A percentile compares a stretch with the other conserved stretches of the same genome.
These are phyloP conservation scores for Boletus mariae DNA, from an alignment of 1,284 basidiomycete genomes.

Conservation along the genomic window DNA sequence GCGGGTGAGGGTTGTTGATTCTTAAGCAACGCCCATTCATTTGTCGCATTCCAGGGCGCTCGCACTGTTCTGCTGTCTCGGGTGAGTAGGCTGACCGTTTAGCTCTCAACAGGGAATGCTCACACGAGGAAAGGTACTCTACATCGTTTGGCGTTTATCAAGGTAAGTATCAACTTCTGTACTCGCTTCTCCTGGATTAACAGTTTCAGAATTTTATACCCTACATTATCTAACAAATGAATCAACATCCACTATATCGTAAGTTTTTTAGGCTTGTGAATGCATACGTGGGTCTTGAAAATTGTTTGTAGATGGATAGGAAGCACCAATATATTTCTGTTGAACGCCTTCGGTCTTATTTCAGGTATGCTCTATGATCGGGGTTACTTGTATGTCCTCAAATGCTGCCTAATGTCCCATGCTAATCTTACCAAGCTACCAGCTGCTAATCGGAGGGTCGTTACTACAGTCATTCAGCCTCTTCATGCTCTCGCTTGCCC, in stretches of 20 bases:
- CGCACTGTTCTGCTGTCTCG: slow-evolving; percentile 23
- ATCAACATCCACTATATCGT: slow-evolving; percentile 30
- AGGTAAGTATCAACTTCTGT: slow-evolving; percentile 18
- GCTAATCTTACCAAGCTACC: slow-evolving; percentile 20
- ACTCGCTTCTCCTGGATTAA: not conserved
- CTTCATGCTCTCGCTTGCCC: slow-evolving; percentile 30
- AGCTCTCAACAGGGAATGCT: not conserved
- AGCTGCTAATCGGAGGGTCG: slow-evolving; percentile 27
- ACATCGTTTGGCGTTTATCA: slow-evolving; percentile 30
- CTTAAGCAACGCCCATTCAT: too few relatives aligned
- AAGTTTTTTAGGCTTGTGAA: slow-evolving; percentile 1
- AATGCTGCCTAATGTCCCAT: not conserved
- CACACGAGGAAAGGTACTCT: slow-evolving; percentile 19
- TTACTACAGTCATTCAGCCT: slow-evolving; percentile 24
- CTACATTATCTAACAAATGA: slow-evolving; percentile 29
- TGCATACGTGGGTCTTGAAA: not conserved
- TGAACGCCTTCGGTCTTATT: slow-evolving; percentile 8
- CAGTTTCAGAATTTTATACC: slow-evolving; percentile 25
- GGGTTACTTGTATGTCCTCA: slow-evolving; percentile 29
- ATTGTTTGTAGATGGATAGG: slow-evolving; percentile 30
- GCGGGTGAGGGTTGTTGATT: slow-evolving; percentile 14
- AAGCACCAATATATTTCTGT: slow-evolving; percentile 23
- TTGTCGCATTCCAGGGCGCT: slow-evolving; percentile 14
- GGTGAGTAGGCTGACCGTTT: slow-evolving; percentile 15
- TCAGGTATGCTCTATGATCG: slow-evolving; percentile 27